Percentiles rank a stretch among this genome's conserved stretches.
Evolutionary conservation across 225 moss, liverwort and hornwort species (phyloP).

Genomic region (Pseudisothecium myosuroides): DNA sequence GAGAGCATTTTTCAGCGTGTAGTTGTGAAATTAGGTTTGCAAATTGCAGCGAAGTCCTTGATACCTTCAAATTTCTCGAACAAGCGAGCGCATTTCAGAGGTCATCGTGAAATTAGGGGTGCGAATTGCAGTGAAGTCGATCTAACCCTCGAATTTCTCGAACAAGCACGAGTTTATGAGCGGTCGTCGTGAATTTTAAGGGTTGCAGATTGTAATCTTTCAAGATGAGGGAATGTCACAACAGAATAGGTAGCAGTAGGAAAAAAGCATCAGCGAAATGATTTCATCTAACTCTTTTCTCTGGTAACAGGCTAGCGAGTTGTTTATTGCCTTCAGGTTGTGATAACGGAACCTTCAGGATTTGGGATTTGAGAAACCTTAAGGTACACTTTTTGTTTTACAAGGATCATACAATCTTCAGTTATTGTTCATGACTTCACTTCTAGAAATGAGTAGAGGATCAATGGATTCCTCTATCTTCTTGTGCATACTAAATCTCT

Average conservation of each 20-base stretch:
- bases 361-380: constrained; percentile 89
- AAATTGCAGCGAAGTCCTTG: no score
- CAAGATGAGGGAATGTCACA: neutral
- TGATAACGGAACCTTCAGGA: constrained; percentile 89
- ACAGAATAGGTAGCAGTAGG: neutral
- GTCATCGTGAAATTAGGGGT: no score
- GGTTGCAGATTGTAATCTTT: neutral
- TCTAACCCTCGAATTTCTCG: no score
- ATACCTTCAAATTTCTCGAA: no score
- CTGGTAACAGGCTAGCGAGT: constrained; percentile 62
- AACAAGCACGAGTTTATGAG: no score
- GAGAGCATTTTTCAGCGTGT: no score
- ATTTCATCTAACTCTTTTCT: neutral
- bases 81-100: no score
- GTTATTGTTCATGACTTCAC: neutral
- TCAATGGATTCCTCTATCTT: neutral
- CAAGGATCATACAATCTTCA: neutral
- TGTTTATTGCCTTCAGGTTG: constrained; percentile 96
- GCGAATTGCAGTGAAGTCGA: no score
- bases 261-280: neutral
- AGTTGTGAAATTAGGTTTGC: no score
- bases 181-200: no score
- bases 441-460: neutral
- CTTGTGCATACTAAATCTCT: neutral
- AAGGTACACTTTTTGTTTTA: constrained; percentile 23